Conservation (phyloP, 805 yeast genomes). For the Phaffomyces opuntiae region DNA sequence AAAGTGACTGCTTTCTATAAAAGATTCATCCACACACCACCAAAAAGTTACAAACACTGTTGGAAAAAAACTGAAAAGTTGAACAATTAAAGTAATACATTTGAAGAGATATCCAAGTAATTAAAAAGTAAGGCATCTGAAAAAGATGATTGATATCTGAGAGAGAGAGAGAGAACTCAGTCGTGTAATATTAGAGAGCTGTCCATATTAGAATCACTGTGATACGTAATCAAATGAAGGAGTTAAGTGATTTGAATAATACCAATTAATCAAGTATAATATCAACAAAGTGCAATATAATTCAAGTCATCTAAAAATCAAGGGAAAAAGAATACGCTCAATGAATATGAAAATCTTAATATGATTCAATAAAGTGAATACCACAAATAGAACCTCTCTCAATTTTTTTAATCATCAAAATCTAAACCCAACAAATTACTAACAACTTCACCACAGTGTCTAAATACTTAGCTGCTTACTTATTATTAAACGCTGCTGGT, state of each 20-base stretch:
- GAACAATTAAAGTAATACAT: neutral
- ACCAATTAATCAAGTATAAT: no score
- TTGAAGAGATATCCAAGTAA: neutral
- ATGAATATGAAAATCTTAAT: neutral
- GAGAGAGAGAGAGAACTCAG: no score
- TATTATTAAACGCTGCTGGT: slow-evolving; percentile 97
- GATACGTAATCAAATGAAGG: no score
- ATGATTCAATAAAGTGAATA: no score
- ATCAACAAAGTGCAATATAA: neutral
- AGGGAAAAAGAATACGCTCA: no score
- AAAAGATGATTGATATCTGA: neutral
- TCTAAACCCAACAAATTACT: neutral
- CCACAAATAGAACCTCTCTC: neutral
- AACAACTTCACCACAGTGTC: slow-evolving; percentile 23
- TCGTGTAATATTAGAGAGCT: no score
- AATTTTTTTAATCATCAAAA: no score
- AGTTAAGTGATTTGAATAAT: no score
- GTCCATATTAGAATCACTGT: no score
- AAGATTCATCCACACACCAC: neutral
- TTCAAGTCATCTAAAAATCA: no score
- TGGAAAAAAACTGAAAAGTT: slow-evolving; percentile 9
- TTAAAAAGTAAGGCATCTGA: slow-evolving; percentile 6
- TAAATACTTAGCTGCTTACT: slow-evolving; percentile 99
- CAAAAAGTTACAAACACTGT: neutral
- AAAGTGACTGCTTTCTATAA: neutral